A percentile compares a stretch with the other conserved stretches of the same genome.
Evolutionary conservation across 805 yeast species (phyloP).

Genomic region (Kuraishia piskuri): DNA sequence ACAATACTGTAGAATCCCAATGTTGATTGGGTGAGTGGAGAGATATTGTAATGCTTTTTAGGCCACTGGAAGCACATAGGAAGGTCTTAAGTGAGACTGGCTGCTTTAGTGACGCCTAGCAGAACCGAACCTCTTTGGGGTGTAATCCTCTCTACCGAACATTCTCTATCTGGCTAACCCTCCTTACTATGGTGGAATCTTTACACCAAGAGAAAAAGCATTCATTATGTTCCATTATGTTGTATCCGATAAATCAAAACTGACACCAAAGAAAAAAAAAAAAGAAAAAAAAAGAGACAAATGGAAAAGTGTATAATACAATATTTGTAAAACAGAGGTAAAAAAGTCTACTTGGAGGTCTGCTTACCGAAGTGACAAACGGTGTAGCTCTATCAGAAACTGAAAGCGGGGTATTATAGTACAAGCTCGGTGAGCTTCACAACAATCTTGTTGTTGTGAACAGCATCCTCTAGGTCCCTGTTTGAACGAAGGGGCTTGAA

Average conservation of each 20-base stretch:
- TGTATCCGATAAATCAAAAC: neutral
- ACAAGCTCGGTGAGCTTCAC: conserved; percentile 7
- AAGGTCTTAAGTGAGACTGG: too few species aligned
- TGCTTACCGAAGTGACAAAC: neutral
- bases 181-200: neutral
- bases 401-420: neutral
- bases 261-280: neutral
- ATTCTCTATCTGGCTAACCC: too few species aligned
- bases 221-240: neutral
- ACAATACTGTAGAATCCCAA: neutral
- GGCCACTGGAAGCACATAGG: too few species aligned
- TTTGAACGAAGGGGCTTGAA: conserved; percentile 12
- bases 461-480: conserved; percentile 9
- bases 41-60: too few species aligned
- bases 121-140: too few species aligned
- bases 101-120: too few species aligned
- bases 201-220: neutral
- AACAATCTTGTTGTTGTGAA: conserved; percentile 7
- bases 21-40: neutral
- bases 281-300: too few species aligned
- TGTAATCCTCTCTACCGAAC: too few species aligned
- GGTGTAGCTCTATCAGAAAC: neutral
- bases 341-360: neutral
- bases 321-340: too few species aligned
- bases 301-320: too few species aligned